These are phyloP conservation scores for Diaporthe sp. DNA, from an alignment of 2,329 filamentous ascomycete species.

Conservation along the genomic window DNA sequence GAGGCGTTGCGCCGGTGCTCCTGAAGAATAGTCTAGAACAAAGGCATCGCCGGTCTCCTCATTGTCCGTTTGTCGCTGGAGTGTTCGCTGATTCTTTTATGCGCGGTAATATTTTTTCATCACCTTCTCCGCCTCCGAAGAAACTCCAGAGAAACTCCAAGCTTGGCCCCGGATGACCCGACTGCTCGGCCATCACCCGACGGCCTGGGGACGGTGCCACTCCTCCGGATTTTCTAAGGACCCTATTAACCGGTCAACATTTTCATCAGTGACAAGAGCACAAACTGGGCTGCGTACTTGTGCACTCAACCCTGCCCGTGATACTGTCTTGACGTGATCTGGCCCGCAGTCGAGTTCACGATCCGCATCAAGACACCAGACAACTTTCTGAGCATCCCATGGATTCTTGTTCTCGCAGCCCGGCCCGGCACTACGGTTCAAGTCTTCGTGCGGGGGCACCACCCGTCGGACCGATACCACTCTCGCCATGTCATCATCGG, in stretches of 20 bases:
- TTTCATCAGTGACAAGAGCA: neutral
- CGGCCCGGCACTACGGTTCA: neutral
- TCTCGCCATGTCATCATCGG: conserved; percentile 21
- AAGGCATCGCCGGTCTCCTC: neutral
- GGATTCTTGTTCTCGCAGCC: neutral
- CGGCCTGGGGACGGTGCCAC: neutral
- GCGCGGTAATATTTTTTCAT: neutral
- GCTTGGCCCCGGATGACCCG: conserved; percentile 15
- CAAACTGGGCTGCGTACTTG: neutral
- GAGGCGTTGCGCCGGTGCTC: neutral
- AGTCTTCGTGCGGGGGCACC: neutral
- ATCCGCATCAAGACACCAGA: neutral
- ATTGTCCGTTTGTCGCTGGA: neutral
- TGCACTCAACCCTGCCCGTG: neutral
- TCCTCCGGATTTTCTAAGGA: neutral
- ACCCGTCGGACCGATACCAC: conserved; percentile 5
- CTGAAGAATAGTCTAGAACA: neutral
- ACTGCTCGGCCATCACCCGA: conserved; percentile 20
- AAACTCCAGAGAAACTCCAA: conserved; percentile 20
- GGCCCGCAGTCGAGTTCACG: neutral
- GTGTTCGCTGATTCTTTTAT: conserved; percentile 10
- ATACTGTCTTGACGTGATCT: neutral
- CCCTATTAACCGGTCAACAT: neutral
- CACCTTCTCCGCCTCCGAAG: conserved; percentile 7
- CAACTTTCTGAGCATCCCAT: neutral